Evolutionary conservation across 805 yeast genomes (phyloP), one percentile per base, ranked within the genome.

Genomic region (Alloascoidea africana): DNA sequence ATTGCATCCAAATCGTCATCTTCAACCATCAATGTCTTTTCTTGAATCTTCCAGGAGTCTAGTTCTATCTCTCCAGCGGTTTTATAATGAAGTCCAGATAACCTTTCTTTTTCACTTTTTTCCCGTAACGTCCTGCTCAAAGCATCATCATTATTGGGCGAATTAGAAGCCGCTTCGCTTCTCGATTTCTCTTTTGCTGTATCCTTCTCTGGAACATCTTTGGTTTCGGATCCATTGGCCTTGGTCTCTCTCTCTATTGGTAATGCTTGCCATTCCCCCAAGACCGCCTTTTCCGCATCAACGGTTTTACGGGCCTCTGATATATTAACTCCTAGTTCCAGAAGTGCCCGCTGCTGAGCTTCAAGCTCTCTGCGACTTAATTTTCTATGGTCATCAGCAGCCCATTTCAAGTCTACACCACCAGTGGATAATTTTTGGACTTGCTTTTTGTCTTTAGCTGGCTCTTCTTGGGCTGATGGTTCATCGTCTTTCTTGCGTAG

Each of bases 331-430:
- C 30, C 30, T 32, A 32, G 34, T 32, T 14, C 18, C 14, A 32
- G 34, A 8, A 32, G 34, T 13, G 34, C 5, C 14, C 14, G 35
- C 14, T 14, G 35, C 5, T 27, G 19, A 13, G 40, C 42, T 14
- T 41, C 41, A 49, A 46, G 43, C 32, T 41, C 46, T 2, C 49
- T 44, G 17, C 42, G 35, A 32, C 33, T 4, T 16, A 8, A 32
- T 4, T 17, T 17, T 14, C 14, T 13, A 3, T 35, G 39, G 14
- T 17, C 18, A 11, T 36, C 40, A 2, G 30, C 35, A 27, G 27
- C 35, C 16, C 38, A 19, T 19, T 33, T 41, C 27, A n/a, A n/a
- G n/a, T 36, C 39, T 14, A 38, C 34, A 3, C 32, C 36, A 14
- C 19, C 18, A 13, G 18, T 33, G 4, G 35, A 15, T 17, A 35